Percentiles rank a stretch among this genome's conserved stretches.
phyloP scores from a whole-genome alignment of 192 early-diverging fungal genomes.

The Mortierella alpina region DNA sequence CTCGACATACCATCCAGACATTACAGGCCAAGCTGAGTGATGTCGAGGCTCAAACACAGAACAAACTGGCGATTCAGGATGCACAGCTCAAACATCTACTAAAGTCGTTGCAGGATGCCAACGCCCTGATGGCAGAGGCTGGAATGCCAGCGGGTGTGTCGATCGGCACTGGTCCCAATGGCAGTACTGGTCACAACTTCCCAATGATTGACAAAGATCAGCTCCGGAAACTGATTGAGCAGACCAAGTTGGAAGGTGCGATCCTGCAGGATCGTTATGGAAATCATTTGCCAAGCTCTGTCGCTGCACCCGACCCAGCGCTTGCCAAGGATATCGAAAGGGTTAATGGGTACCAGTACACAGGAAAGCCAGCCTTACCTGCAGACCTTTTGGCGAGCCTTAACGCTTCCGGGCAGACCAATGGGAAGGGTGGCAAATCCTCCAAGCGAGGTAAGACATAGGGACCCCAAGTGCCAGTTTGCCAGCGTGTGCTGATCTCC shows the following conservation, averaged over 20 bases:
- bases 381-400: conserved; percentile 15
- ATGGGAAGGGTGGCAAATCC: conserved; percentile 6
- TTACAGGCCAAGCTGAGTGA: conserved; percentile 79
- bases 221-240: conserved; percentile 37
- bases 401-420: background rate
- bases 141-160: conserved; percentile 20
- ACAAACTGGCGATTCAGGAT: conserved; percentile 75
- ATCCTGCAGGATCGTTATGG: conserved; percentile 46
- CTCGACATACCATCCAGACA: conserved; percentile 79
- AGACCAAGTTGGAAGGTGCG: conserved; percentile 49
- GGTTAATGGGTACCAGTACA: conserved; percentile 31
- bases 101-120: conserved; percentile 67
- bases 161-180: background rate
- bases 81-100: conserved; percentile 75
- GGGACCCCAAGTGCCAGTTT: too few relatives aligned
- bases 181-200: conserved; percentile 3
- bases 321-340: conserved; percentile 32
- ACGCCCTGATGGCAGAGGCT: conserved; percentile 62
- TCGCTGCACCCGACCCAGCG: conserved; percentile 17
- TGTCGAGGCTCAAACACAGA: conserved; percentile 72
- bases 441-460: conserved; percentile 13
- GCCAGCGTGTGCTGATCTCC: background rate
- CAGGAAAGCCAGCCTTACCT: conserved; percentile 1
- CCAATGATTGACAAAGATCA: conserved; percentile 46
- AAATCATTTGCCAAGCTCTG: conserved; percentile 24